Base-by-base conservation (phyloP, 768 basidiomycete species). In the Amanita pseudoporphyria region DNA sequence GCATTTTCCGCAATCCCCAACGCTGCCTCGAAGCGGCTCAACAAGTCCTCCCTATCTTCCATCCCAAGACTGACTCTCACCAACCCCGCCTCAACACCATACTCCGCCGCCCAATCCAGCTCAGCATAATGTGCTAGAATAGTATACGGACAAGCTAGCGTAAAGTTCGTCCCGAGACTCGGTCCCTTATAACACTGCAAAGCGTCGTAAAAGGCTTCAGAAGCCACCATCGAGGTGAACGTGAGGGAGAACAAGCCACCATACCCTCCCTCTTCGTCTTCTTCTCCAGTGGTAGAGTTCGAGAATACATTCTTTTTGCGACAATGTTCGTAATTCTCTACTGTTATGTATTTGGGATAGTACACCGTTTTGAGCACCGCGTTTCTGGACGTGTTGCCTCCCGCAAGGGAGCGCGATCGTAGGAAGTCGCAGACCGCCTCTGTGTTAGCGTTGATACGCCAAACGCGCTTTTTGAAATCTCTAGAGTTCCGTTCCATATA, bases 401-500 rank as follows among this genome's bases (percentile, higher is more conserved):
- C 73, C 3, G 67, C 65, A 24, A 70, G 48, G 0, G 83, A 83
- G 41, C 76, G 78, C 2, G 78, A 71, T 33, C 71, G 75, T 24
- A 99, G 71, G 62, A 84, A 79, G 48, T 87, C 84, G 64, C 91
- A 94, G 50, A 94, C 71, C 38, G 77, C 77, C 61, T 90, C 82
- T 3, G 94, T 72, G 63, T 95, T 98, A 28, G 65, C 63, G 63
- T 98, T 90, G 64, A 95, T 90, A 47, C 71, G 62, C 49, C 71
- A 71, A 56, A 92, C 76, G 48, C 95, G 88, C 6, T 69, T 71
- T 45, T 74, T 67, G 71, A 95, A 97, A 67, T 96, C 84, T 45
- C 95, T 88, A 14, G 95, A 98, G 67, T 99, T 99, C 56, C 94
- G 87, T 62, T 99, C 95, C 87, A 99, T 87, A 72, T 82, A 95